phyloP scores from a whole-genome alignment of 2,329 filamentous ascomycete genomes.

The Fusarium sp. region DNA sequence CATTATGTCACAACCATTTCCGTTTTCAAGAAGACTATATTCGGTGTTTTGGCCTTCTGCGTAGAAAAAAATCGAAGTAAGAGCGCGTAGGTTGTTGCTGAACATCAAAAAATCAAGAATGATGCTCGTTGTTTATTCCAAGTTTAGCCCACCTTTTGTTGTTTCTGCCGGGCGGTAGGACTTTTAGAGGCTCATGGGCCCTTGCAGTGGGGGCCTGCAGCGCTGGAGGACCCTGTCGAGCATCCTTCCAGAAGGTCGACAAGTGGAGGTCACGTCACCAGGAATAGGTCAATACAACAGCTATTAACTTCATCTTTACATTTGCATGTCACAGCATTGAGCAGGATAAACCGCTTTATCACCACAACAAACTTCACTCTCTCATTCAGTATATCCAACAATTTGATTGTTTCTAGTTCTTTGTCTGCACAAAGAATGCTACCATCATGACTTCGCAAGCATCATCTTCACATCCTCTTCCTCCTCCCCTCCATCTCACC shows the following conservation, averaged over 20 bases:
- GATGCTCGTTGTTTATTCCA: conserved; percentile 34
- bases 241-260: conserved; percentile 31
- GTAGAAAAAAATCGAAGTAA: background rate
- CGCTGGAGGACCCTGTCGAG: conserved; percentile 20
- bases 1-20: conserved; percentile 53
- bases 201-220: conserved; percentile 21
- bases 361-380: no score
- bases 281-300: background rate
- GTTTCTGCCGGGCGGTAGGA: conserved; percentile 55
- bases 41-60: background rate
- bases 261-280: conserved; percentile 34
- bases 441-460: conserved; percentile 46
- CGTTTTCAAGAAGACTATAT: background rate
- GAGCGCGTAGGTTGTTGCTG: conserved; percentile 24
- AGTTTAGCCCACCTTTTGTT: conserved; percentile 36
- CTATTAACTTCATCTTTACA: conserved; percentile 6
- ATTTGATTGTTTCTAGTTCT: background rate
- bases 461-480: conserved; percentile 40
- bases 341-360: background rate
- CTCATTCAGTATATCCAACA: rapidly evolving
- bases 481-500: conserved; percentile 75
- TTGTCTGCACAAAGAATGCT: conserved; percentile 36
- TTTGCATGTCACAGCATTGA: conserved; percentile 12
- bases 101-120: conserved; percentile 26
- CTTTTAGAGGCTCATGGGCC: conserved; percentile 26